Conservation (phyloP, 2,329 filamentous ascomycete species). For the Colletotrichum navitas region DNA sequence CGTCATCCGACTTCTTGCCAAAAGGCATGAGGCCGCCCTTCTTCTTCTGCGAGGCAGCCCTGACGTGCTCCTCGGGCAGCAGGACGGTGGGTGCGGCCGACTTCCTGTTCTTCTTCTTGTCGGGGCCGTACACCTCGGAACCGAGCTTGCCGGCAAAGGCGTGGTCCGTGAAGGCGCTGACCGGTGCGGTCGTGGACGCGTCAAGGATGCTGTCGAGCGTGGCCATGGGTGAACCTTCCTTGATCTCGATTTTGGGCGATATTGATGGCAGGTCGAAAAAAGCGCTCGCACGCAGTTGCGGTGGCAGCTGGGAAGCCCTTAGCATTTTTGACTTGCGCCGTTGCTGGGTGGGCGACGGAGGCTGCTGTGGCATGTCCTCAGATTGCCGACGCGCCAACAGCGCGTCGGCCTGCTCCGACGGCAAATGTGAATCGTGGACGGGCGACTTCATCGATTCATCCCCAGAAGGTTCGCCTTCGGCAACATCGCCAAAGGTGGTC, state of each 20-base stretch:
- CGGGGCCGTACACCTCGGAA: conserved; percentile 77
- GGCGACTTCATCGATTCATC: conserved; percentile 26
- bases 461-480: conserved; percentile 4
- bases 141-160: conserved; percentile 83
- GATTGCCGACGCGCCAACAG: not conserved
- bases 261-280: conserved; percentile 83
- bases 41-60: conserved; percentile 55
- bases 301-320: conserved; percentile 66
- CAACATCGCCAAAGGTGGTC: conserved; percentile 12
- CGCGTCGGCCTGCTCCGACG: conserved; percentile 2
- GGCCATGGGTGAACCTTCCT: conserved; percentile 85
- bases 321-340: conserved; percentile 52
- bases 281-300: conserved; percentile 88
- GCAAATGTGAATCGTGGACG: conserved; percentile 20
- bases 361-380: conserved; percentile 27
- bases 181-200: conserved; percentile 87
- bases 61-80: conserved; percentile 43
- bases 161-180: conserved; percentile 92
- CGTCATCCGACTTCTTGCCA: conserved; percentile 52
- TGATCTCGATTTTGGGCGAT: conserved; percentile 67
- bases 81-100: conserved; percentile 49
- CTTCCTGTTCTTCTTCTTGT: conserved; percentile 61
- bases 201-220: conserved; percentile 94
- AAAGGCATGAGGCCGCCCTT: conserved; percentile 64
- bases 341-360: conserved; percentile 42